Base-by-base conservation (phyloP, 192 early-diverging fungal species). In the Backusella tuberculispora region DNA sequence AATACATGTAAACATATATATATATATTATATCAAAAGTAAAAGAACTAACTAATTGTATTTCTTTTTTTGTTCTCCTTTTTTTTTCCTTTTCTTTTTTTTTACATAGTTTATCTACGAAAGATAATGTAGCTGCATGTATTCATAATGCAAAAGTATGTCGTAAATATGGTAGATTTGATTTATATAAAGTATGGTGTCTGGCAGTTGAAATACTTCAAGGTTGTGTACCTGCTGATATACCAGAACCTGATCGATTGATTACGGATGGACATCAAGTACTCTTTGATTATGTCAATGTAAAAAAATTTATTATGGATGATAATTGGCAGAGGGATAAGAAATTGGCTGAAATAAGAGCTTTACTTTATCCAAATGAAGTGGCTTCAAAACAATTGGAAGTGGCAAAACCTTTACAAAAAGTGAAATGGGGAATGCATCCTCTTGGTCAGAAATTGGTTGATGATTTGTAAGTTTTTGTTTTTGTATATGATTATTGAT, bases 101-200 rank as follows among this genome's bases (percentile, higher is more conserved):
- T 3, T 75, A 69, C 46, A n/a, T 78, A 92, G 89, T 9, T 50
- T 92, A n/a, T 82, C 80, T 64, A 84, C 88, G 2, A 82, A 88
- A 21, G 83, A 91, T 71, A 85, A 90, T 6, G 83, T 84, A 9
- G 81, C 75, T 34, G 86, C 91, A 6, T 94, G 91, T 60, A 72
- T 80, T 48, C 82, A 83, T n/a, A 94, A 94, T 71, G 90, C 86
- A 7, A 47, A 82, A 21, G 85, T 85, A n/a, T 83, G 85, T 13
- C 78, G 80, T 13, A 69, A 77, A 13, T 47, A 85, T 53, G 81
- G 83, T 8, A 78, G 90, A 1, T 65, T 76, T 44, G 92, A 94
- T 78, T 72, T 91, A 21, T 82, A 85, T 56, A 84, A 89, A 73
- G 86, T 91, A 37, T 94, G 92, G 92, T 83, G 79, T 15, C 75